Evolutionary conservation across 768 basidiomycete species (phyloP), one percentile per base, ranked within the genome.

Genomic region (Leccinum obscurum): DNA sequence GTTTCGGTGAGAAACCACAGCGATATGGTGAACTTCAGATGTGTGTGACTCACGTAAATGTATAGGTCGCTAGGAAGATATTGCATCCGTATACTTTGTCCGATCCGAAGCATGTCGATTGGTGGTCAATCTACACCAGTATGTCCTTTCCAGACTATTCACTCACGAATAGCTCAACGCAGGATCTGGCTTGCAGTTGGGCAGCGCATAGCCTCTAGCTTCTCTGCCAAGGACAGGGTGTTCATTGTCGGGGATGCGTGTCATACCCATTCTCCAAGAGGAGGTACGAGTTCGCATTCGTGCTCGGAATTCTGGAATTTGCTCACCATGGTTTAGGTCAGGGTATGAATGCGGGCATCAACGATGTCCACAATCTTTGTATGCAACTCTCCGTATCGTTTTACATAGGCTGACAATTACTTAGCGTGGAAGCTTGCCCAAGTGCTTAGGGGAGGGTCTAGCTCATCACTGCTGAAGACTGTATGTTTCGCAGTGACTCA

Each of bases 181-280:
- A 24, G 1, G 14, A 26, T 13, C 24, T 51, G 22, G 8, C 24
- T 26, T 17, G 15, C 28, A 87, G 88, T 90, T 62, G 88, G 88
- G 3, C 89, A 90, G 66, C 83, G 88, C 10, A 84, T 90, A 5
- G 87, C 88, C 2, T 81, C 86, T 7, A 75, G 74, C 4, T 90
- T 80, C 70, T 84, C 83, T 22, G 74, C 80, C 1, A 68, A 82
- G 17, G 78, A 88, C 1, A 80, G 89, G 1, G 80, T 89, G 1
- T 90, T 91, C 70, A 89, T 92, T 56, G 85, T 83, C 1, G 89
- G 89, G 0, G 89, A 89, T 70, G 88, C 87, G 0, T 89, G 86
- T 59, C 85, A 85, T 66, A 85, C 84, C 1, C 85, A 85, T 72
- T 85, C 82, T 0, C 84, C 85, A 0, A 86, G 86, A 75, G 83